Base-by-base conservation (phyloP, 2,329 filamentous ascomycete species). In the Pyrenophora seminiperda region DNA sequence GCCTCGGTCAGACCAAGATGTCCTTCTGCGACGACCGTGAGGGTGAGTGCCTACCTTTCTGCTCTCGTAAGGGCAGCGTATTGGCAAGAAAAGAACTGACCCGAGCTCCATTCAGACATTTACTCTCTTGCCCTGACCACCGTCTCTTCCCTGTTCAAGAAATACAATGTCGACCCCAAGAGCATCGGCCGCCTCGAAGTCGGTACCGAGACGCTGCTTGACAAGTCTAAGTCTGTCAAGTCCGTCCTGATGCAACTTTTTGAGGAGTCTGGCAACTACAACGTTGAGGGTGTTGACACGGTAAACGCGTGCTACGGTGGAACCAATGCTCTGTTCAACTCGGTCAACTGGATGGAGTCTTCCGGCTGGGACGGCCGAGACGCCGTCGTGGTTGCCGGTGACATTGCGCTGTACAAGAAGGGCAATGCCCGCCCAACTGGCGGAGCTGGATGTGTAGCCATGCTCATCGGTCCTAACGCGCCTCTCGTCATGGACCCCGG, bases 191-290 rank as follows among this genome's bases (percentile, higher is more conserved):
- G 79, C 62, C 69, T 81, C 54, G 79, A 81, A 62, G 79, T 81
- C 53, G 79, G 79, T 63, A 81, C 79, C 43, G 79, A 81, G 74
- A 80, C 79, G 19, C 70, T 81, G 31, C 75, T 81, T 54, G 79
- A 81, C 75, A 81, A 81, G 75, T 79, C 78, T 49, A 81, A 81
- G 68, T 81, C 79, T 15, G 77, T 79, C 66, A 81, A 81, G 73
- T 78, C 77, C 4, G 77, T 81, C 41, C 68, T 81, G 47, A 81
- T 81, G 78, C 78, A 80, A 58, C 67, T 81, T 38, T 81, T 81
- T 55, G 73, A 75, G 56, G 69, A 74, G 47, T 76, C 73, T n/a
- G 79, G 77, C 65, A 81, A 81, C 71, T 78, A 73, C 68, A 79
- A 81, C 69, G 71, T 81, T 18, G 79, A 81, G 69, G 79, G 79